These are phyloP conservation scores for Entrophospora sp. DNA, from an alignment of 192 early-diverging fungal species.

Conservation along the genomic window DNA sequence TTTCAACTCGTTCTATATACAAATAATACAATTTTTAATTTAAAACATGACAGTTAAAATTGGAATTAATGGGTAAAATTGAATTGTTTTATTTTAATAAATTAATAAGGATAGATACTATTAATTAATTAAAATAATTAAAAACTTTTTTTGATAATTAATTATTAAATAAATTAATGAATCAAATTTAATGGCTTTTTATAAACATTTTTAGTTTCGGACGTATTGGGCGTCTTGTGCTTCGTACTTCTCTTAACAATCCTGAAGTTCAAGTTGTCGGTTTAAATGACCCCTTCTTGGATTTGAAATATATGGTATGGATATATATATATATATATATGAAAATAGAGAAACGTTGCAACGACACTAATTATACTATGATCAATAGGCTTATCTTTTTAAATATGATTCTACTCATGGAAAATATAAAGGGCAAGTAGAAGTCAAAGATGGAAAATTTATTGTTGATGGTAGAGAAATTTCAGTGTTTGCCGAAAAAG, in stretches of 20 bases:
- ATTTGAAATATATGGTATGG: conserved; percentile 85
- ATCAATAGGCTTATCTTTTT: conserved; percentile 71
- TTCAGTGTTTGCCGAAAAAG: conserved; percentile 60
- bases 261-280: conserved; percentile 70
- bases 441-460: conserved; percentile 77
- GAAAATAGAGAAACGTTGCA: not conserved
- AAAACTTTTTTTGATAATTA: no score
- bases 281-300: conserved; percentile 97
- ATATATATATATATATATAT: not conserved
- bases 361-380: not conserved
- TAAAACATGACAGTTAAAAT: no score
- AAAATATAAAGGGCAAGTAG: conserved; percentile 77
- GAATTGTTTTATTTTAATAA: no score
- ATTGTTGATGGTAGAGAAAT: conserved; percentile 80
- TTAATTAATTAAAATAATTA: no score
- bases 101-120: no score
- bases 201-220: conserved; percentile 77
- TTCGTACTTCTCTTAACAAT: conserved; percentile 77
- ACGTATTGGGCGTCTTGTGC: conserved; percentile 96
- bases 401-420: conserved; percentile 99
- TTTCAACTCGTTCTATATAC: no score
- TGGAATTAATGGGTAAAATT: no score
- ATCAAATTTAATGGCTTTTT: no score
- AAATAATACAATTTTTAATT: no score
- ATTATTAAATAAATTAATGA: no score